Evolutionary conservation across 257 asterid genomes (phyloP), one percentile per base, ranked within the genome.

Genomic region (Solanum appendiculatum): DNA sequence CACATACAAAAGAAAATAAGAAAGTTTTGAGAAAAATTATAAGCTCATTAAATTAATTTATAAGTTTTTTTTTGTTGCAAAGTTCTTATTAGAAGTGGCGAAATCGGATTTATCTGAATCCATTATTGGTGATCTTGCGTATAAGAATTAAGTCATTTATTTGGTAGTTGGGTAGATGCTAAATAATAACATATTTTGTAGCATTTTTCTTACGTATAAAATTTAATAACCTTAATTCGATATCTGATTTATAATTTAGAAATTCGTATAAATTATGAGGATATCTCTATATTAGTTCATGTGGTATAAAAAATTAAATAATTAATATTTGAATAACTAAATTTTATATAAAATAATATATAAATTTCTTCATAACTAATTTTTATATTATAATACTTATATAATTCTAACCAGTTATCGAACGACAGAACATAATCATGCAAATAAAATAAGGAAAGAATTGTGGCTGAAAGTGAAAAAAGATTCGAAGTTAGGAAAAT

Each of bases 401-500:
- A 6, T 25, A 63, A n/a, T 13, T 63, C 4, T 63, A 63, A 63
- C 4, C 1, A 6, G 0, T 13, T 63, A 9, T 27, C 15, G 14
- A 60, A n/a, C 16, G 0, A 60, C 14, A 7, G 25, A 63, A 63
- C 37, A 2, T 11, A 29, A 66, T 66, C 9, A 63, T 27, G 5
- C 13, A 31, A 68, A 68, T 66, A 29, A 68, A 68, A 25, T 64
- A 13, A 68, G 29, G 3, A 13, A 68, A 68, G 42, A 69, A 15
- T 69, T 69, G 5, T 0, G 6, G 13, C 1, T 29, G 21, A 14
- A 2, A 88, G 88, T 90, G 90, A 87, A 89, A 89, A 91, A 74
- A 85, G 73, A 86, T 58, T 25, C 75, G 20, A 46, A 46, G 86
- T 92, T 94, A 92, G 95, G 97, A 90, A 81, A 64, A 68, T 40